Evolutionary conservation across 331 rosid species (phyloP), one percentile per base, ranked within the genome.

Genomic region (Arachis monticola): DNA sequence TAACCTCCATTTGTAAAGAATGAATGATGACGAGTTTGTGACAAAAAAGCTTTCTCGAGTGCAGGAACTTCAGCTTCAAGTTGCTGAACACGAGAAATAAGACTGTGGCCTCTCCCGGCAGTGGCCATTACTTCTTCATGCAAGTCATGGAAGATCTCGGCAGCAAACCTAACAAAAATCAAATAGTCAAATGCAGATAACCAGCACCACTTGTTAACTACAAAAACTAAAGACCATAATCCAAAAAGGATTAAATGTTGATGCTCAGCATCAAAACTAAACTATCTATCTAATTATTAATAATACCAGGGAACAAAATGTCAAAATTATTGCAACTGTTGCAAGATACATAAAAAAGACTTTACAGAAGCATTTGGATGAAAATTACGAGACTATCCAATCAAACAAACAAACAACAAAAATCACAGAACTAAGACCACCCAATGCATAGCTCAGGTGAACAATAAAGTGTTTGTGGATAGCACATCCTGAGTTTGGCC

Each of bases 71-170:
- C 99, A 64, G 94, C 89, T 86, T 95, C 99, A 57, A 95, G 90
- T 83, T 95, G 99, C 71, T 92, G 98, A 63, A 92, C 91, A 51
- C 99, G 99, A 79, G 78, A 86, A 82, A 85, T 68, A 66, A 95
- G 94, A 70, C 87, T 79, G 56, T 90, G 98, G 73, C 99, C 91
- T 84, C 99, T 88, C 58, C 91, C 88, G 55, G 98, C 75, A 1
- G 99, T 95, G 56, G 87, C 85, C 86, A 95, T 83, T 72, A 95
- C 99, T 75, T 95, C 99, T 83, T 95, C 99, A 78, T 95, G 98
- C 79, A 95, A 83, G 76, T 88, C 90, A 66, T 90, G 99, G 78
- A 95, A 95, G 87, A 92, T 78, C 90, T 95, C 94, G 8, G 98
- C 97, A 44, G 99, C 99, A 88, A 95, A 92, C 81, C 99, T 95